Base-by-base conservation (phyloP, 352 stramenopile genomes). In the Albugo laibachii region DNA sequence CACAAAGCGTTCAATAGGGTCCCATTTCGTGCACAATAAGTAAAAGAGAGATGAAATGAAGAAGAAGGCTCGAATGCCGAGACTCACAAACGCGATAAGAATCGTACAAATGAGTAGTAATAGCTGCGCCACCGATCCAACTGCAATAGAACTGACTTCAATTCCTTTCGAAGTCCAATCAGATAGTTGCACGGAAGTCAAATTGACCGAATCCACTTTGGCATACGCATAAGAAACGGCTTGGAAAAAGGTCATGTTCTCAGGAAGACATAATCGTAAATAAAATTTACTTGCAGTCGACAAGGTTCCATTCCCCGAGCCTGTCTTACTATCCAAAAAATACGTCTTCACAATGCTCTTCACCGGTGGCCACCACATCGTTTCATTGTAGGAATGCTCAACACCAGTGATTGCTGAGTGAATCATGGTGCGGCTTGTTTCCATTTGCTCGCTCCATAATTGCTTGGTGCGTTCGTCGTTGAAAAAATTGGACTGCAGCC, bases 11-110 rank as follows among this genome's bases (percentile, higher is more conserved):
- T 92, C 73, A 53, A 92, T 82, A 16, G 78, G 78, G 45, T 92
- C 78, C 75, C 75, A 88, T 40, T 86, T 83, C 36, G 70, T 86
- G 41, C 78, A 84, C 19, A 92, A 52, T 11, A 92, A 57, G 47
- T 88, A 92, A 55, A 92, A 92, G 10, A 92, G 58, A 47, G 76
- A 84, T 43, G 78, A 82, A 48, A 88, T 68, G 59, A 92, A 88
- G 65, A 92, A 92, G 48, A 92, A 79, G 11, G 78, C 73, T 15
- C 78, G 77, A 36, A 92, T 74, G 13, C 78, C 78, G 31, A 92
- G 60, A 53, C 75, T 88, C 27, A 92, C 72, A 52, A 92, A 92
- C 35, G 78, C 78, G 54, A 92, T 71, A 40, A 88, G 53, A 20
- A 92, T 48, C 15, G 78, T 84, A 55, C 80, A 63, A 11, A 84